phyloP scores from a whole-genome alignment of 1,139 yeast genomes.

The Diutina catenulata region DNA sequence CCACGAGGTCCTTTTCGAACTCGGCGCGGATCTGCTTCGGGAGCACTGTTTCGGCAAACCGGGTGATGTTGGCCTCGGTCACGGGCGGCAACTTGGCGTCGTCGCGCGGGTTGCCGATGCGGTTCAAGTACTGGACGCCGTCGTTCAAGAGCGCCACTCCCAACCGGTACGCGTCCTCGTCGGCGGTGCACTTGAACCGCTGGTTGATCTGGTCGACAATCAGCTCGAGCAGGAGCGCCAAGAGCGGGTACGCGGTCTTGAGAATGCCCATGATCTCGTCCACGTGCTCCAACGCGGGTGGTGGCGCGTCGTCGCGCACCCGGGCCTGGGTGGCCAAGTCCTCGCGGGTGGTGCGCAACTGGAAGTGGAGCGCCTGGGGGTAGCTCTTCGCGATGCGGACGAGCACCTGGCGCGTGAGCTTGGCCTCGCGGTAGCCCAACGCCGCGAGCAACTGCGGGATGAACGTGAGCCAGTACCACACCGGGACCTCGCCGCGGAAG shows the following conservation, averaged over 20 bases:
- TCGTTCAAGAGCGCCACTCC: constrained; percentile 89
- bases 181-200: constrained; percentile 87
- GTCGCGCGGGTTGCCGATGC: constrained; percentile 76
- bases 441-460: constrained; percentile 91
- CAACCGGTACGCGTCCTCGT: constrained; percentile 90
- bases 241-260: constrained; percentile 90
- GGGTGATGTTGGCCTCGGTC: constrained; percentile 78
- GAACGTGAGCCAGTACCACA: constrained; percentile 98
- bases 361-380: constrained; percentile 97
- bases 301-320: constrained; percentile 30
- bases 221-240: constrained; percentile 88
- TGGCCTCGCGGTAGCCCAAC: constrained; percentile 82
- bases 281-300: constrained; percentile 63
- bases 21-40: constrained; percentile 87
- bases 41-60: constrained; percentile 87
- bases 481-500: constrained; percentile 93
- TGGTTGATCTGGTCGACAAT: constrained; percentile 92
- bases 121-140: constrained; percentile 79
- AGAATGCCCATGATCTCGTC: constrained; percentile 92
- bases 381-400: constrained; percentile 89
- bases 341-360: constrained; percentile 86
- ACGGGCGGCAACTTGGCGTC: constrained; percentile 85
- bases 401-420: constrained; percentile 75
- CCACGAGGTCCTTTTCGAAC: constrained; percentile 84
- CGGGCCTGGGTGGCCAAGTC: constrained; percentile 84